Percentiles rank a stretch among this genome's conserved stretches.
Evolutionary conservation across 805 yeast species (phyloP).

Genomic region (Saccharomycopsis capsularis): DNA sequence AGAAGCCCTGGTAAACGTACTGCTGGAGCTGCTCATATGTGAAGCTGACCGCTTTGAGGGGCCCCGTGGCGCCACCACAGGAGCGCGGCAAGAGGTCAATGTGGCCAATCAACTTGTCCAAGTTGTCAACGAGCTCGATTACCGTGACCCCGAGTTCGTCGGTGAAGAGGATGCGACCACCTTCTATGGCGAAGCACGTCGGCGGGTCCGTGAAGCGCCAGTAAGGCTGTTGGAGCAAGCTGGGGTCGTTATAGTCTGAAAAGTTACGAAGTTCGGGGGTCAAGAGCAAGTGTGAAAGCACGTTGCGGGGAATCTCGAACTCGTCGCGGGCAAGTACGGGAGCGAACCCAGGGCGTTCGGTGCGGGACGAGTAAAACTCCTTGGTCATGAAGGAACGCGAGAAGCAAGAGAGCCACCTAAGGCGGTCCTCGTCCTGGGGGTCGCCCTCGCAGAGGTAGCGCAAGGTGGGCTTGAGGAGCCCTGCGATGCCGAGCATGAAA

Average conservation of each 20-base stretch:
- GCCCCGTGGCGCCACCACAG: conserved; percentile 52
- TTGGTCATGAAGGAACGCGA: conserved; percentile 66
- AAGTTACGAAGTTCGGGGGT: conserved; percentile 79
- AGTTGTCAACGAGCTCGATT: conserved; percentile 59
- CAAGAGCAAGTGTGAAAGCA: conserved; percentile 64
- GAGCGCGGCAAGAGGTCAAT: conserved; percentile 53
- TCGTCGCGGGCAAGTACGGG: conserved; percentile 54
- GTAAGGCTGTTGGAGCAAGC: conserved; percentile 25
- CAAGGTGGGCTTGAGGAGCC: conserved; percentile 88
- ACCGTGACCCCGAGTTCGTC: conserved; percentile 65
- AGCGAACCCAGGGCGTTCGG: conserved; percentile 39
- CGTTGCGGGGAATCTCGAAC: conserved; percentile 84
- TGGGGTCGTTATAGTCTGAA: conserved; percentile 46
- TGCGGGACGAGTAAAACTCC: conserved; percentile 53
- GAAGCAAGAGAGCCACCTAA: neutral
- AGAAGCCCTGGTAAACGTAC: conserved; percentile 36
- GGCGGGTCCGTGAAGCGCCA: conserved; percentile 34
- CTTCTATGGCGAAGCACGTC: conserved; percentile 39
- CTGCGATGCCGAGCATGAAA: conserved; percentile 81
- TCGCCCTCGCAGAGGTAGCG: conserved; percentile 90
- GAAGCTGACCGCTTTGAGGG: conserved; percentile 45
- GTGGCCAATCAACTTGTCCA: conserved; percentile 38
- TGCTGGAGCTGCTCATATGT: conserved; percentile 26
- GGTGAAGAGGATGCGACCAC: conserved; percentile 34
- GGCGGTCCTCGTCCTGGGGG: conserved; percentile 61